Conservation (phyloP, 176 grass and related monocot species). For the Carex pumila region DNA sequence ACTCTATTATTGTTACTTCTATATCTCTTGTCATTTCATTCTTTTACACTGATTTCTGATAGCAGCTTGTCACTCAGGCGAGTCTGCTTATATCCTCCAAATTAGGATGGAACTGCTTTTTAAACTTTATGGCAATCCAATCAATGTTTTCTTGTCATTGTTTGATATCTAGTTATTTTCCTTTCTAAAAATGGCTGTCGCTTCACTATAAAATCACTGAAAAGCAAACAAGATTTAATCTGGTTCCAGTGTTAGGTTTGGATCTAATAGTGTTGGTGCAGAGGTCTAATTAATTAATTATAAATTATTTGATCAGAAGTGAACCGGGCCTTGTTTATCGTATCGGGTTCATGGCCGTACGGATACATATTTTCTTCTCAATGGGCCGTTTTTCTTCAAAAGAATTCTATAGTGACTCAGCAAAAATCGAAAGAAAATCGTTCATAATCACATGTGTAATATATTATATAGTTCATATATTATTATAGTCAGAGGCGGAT, state of each 20-base stretch:
- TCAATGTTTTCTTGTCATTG: background rate
- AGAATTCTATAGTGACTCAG: background rate
- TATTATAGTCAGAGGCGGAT: background rate
- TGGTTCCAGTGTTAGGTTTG: too few species aligned
- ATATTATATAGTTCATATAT: background rate
- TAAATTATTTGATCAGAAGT: background rate
- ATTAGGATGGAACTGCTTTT: background rate
- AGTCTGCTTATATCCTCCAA: background rate
- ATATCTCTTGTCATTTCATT: background rate
- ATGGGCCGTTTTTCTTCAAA: background rate
- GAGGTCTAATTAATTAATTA: background rate
- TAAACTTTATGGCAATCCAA: background rate
- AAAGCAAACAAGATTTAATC: background rate
- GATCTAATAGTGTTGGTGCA: background rate
- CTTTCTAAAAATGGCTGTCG: too few species aligned
- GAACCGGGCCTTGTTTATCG: background rate
- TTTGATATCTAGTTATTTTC: background rate
- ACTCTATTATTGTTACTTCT: background rate
- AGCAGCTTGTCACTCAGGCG: background rate
- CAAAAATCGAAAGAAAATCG: background rate
- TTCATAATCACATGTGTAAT: background rate
- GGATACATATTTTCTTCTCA: background rate
- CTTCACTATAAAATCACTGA: background rate
- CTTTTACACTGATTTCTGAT: background rate
- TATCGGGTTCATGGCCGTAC: background rate